Percentiles rank a stretch among this genome's conserved stretches.
Conservation (phyloP, 2,329 filamentous ascomycete species). For the Eurotiales sp. region DNA sequence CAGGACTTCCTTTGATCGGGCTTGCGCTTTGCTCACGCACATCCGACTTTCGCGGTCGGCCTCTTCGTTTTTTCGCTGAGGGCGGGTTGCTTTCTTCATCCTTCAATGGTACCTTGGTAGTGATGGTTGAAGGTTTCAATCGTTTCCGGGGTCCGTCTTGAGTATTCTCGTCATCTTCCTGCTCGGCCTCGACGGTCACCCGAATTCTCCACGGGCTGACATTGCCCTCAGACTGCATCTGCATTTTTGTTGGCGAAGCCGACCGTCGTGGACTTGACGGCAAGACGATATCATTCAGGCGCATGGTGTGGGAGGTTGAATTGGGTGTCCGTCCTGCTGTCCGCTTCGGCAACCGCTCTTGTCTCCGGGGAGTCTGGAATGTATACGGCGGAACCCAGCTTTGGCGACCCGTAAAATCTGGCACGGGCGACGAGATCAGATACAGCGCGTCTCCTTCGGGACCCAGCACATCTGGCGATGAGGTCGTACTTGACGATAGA, state of each 20-base stretch:
- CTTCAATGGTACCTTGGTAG: slow-evolving; percentile 42
- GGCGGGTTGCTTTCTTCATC: slow-evolving; percentile 30
- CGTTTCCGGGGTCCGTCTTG: slow-evolving; percentile 30
- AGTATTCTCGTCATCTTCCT: slow-evolving; percentile 31
- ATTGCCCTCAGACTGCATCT: slow-evolving; percentile 34
- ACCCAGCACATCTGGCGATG: slow-evolving; percentile 41
- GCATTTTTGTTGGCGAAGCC: slow-evolving; percentile 36
- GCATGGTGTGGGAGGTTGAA: slow-evolving; percentile 35
- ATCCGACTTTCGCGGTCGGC: slow-evolving; percentile 42
- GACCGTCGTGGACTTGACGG: slow-evolving; percentile 35
- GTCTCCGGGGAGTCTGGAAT: slow-evolving; percentile 32
- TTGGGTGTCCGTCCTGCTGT: slow-evolving; percentile 35
- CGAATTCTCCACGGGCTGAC: slow-evolving; percentile 47
- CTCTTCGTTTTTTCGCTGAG: slow-evolving; percentile 40
- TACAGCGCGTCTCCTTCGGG: slow-evolving; percentile 41
- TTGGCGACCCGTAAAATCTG: slow-evolving; percentile 36
- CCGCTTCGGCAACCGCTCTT: slow-evolving; percentile 29
- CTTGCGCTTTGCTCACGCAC: slow-evolving; percentile 30
- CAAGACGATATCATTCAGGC: slow-evolving; percentile 41
- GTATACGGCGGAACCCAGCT: slow-evolving; percentile 38
- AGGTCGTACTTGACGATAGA: slow-evolving; percentile 36
- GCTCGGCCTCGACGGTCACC: slow-evolving; percentile 46
- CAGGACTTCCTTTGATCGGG: slow-evolving; percentile 29
- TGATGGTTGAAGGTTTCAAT: slow-evolving; percentile 29
- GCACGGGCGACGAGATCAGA: slow-evolving; percentile 40